Evolutionary conservation across 352 stramenopile species (phyloP).

Genomic region (Phytopythium oedochilum): DNA sequence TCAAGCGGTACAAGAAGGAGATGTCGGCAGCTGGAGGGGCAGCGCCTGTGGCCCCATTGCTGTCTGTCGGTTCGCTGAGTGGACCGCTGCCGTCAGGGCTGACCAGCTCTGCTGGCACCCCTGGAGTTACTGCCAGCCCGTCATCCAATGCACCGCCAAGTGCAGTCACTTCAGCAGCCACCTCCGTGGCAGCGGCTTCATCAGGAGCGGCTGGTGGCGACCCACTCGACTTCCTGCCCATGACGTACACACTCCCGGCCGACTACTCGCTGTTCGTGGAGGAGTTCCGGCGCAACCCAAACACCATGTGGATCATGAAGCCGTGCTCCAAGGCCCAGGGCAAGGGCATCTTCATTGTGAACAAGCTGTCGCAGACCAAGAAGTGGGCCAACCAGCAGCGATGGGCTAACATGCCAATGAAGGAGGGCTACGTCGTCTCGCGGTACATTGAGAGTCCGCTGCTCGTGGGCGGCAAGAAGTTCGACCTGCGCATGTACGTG

Average conservation of each 20-base stretch:
- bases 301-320: constrained; percentile 95
- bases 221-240: constrained; percentile 78
- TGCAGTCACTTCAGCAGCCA: not conserved
- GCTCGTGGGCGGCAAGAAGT: constrained; percentile 92
- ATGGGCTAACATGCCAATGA: constrained; percentile 60
- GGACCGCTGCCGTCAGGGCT: not conserved
- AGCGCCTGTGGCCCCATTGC: constrained; percentile 1
- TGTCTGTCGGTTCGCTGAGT: not conserved
- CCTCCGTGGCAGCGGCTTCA: not conserved
- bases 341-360: constrained; percentile 93
- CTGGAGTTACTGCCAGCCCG: not conserved
- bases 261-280: constrained; percentile 94
- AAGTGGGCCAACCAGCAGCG: constrained; percentile 80
- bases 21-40: constrained; percentile 15
- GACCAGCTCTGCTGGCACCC: not conserved
- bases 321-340: constrained; percentile 87
- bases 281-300: constrained; percentile 79
- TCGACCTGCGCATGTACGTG: constrained; percentile 91
- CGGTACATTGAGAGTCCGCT: constrained; percentile 90
- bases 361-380: constrained; percentile 90
- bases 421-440: constrained; percentile 87
- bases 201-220: constrained; percentile 5
- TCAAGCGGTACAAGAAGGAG: constrained; percentile 87
- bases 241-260: constrained; percentile 90
- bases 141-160: not conserved